Conservation (phyloP, 495 filamentous ascomycete genomes). For the Emericellopsis terricola region DNA sequence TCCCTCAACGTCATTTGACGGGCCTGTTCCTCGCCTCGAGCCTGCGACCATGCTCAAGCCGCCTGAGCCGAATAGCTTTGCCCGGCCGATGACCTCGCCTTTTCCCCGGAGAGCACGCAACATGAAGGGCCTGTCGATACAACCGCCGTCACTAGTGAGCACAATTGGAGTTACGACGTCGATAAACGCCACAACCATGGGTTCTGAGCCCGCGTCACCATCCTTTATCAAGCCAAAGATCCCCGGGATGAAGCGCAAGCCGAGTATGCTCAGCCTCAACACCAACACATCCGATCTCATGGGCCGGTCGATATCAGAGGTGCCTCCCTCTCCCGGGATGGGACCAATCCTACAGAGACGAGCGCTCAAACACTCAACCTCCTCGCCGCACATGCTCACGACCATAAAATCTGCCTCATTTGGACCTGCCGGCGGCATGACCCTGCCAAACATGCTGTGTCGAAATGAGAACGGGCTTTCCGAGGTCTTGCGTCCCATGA, state of each 20-base stretch:
- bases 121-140: slow-evolving; percentile 82
- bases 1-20: slow-evolving; percentile 25
- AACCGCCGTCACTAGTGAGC: slow-evolving; percentile 43
- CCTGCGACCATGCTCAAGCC: slow-evolving; percentile 22
- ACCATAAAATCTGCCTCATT: slow-evolving; percentile 32
- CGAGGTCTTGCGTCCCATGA: slow-evolving; percentile 27
- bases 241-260: slow-evolving; percentile 50
- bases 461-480: slow-evolving; percentile 29
- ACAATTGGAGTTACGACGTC: too few species aligned
- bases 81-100: slow-evolving; percentile 42
- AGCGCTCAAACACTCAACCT: slow-evolving; percentile 36
- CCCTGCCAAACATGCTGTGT: slow-evolving; percentile 28
- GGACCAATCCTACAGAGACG: slow-evolving; percentile 33
- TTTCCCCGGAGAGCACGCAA: slow-evolving; percentile 69
- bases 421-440: slow-evolving; percentile 34
- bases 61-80: slow-evolving; percentile 15
- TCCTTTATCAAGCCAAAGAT: slow-evolving; percentile 60
- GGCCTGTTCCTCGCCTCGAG: slow-evolving; percentile 11
- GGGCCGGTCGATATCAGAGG: slow-evolving; percentile 18
- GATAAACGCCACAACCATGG: slow-evolving; percentile 14
- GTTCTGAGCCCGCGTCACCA: slow-evolving; percentile 69
- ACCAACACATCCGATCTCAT: slow-evolving; percentile 35
- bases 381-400: slow-evolving; percentile 34
- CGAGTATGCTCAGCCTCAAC: slow-evolving; percentile 54
- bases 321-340: slow-evolving; percentile 23